These are phyloP conservation scores for Aspergillus cejpii DNA, from an alignment of 2,329 filamentous ascomycete genomes.

Conservation along the genomic window DNA sequence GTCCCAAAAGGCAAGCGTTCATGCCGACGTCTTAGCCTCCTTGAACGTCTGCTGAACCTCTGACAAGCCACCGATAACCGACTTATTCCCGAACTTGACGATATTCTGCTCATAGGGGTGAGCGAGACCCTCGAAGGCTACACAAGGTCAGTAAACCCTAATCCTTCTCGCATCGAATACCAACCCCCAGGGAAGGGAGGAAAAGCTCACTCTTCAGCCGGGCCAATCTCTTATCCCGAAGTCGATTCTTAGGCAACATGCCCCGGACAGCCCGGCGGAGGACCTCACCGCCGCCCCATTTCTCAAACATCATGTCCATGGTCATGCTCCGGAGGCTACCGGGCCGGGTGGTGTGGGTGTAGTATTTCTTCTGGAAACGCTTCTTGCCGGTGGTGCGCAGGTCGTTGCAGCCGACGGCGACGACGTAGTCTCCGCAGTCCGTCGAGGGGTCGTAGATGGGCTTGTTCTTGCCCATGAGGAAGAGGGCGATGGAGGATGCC, in stretches of 20 bases:
- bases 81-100: slow-evolving; percentile 60
- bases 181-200: background rate
- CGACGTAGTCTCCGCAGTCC: slow-evolving; percentile 98
- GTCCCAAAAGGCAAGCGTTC: slow-evolving; percentile 1
- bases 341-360: slow-evolving; percentile 85
- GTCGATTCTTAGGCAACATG: slow-evolving; percentile 94
- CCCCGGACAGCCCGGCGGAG: slow-evolving; percentile 86
- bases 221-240: slow-evolving; percentile 79
- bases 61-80: slow-evolving; percentile 30
- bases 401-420: slow-evolving; percentile 81
- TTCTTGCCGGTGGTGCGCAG: slow-evolving; percentile 88
- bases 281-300: slow-evolving; percentile 89
- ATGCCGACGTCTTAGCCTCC: slow-evolving; percentile 19
- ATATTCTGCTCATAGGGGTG: slow-evolving; percentile 92
- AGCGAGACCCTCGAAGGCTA: slow-evolving; percentile 80
- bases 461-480: slow-evolving; percentile 98
- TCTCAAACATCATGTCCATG: slow-evolving; percentile 91
- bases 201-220: slow-evolving; percentile 64
- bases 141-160: slow-evolving; percentile 8
- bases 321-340: slow-evolving; percentile 80
- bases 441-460: slow-evolving; percentile 95
- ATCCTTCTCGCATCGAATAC: background rate
- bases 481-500: slow-evolving; percentile 75
- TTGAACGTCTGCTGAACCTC: slow-evolving; percentile 36
- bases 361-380: slow-evolving; percentile 89